Evolutionary conservation across 257 asterid genomes (phyloP), one percentile per base, ranked within the genome.

Genomic region (Marsdenia floribunda): DNA sequence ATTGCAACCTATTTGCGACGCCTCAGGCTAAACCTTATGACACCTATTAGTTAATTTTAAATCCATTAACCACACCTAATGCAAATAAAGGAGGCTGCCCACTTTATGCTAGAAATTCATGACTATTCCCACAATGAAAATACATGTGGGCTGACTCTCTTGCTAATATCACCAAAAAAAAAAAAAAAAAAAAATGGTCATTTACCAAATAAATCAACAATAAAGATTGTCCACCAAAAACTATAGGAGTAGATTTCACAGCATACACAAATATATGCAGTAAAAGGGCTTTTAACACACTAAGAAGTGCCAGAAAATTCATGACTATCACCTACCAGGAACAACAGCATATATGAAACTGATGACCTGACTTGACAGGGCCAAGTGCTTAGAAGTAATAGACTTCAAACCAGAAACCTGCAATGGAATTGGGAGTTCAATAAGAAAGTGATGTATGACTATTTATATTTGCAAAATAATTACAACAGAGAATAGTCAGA

Each of bases 321-420:
- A 53, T 26, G 65, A 79, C 24, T 66, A 83, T 81, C 76, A 90
- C 97, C 60, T 87, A 94, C 99, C 99, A 73, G 99, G 97, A 76
- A 94, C 88, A 71, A 92, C 75, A 78, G 88, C 93, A 76, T 89
- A 91, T 72, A 91, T 82, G 84, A 92, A 92, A 83, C 97, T 91
- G 79, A 94, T 89, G 78, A 90, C 98, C 83, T 94, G 99, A 84
- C 99, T 94, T 73, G 99, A 96, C 96, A 94, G 85, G 75, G 98
- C 99, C 85, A 94, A 83, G 87, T 94, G 97, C 85, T 95, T 90
- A 75, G 99, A 92, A 74, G 99, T 94, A 78, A 94, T 94, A 82
- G 99, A 94, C 86, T 88, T 92, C 92, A 94, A 86, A 81, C 97
- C 99, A 80, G 99, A 92, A 79, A 94, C 99, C 99, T 94, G 93